Conservation (phyloP, 345 rosid species). For the Populus simonii region DNA sequence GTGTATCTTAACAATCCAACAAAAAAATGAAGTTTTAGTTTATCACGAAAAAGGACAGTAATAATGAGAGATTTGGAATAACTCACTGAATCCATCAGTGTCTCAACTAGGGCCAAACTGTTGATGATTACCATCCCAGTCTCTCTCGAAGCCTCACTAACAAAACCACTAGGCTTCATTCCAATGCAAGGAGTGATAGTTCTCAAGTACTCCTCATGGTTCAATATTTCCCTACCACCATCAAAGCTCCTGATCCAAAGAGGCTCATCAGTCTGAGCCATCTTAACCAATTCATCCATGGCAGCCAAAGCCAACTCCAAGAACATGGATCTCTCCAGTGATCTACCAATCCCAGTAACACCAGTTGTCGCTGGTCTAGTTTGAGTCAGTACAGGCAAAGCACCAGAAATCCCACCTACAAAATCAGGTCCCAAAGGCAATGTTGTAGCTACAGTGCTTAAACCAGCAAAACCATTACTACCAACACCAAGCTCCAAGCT, state of each 20-base stretch:
- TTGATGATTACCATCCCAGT: slow-evolving; percentile 80
- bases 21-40: neutral
- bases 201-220: slow-evolving; percentile 67
- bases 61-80: neutral
- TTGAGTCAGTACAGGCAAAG: slow-evolving; percentile 34
- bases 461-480: slow-evolving; percentile 50
- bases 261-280: slow-evolving; percentile 75
- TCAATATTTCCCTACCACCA: slow-evolving; percentile 56
- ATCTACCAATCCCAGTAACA: slow-evolving; percentile 44
- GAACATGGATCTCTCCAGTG: slow-evolving; percentile 66
- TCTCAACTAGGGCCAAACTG: slow-evolving; percentile 85
- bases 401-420: slow-evolving; percentile 43
- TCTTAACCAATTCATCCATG: slow-evolving; percentile 81
- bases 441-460: slow-evolving; percentile 37
- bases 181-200: slow-evolving; percentile 61
- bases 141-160: slow-evolving; percentile 81
- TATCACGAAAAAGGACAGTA: neutral
- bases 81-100: slow-evolving; percentile 91
- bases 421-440: slow-evolving; percentile 52
- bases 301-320: slow-evolving; percentile 79
- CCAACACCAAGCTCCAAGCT: slow-evolving; percentile 85
- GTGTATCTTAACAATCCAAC: neutral
- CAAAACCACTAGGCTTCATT: slow-evolving; percentile 64
- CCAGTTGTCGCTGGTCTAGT: slow-evolving; percentile 35
- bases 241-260: slow-evolving; percentile 70